Evolutionary conservation across 1,284 basidiomycete species (phyloP).

Genomic region (Mycena sp.): DNA sequence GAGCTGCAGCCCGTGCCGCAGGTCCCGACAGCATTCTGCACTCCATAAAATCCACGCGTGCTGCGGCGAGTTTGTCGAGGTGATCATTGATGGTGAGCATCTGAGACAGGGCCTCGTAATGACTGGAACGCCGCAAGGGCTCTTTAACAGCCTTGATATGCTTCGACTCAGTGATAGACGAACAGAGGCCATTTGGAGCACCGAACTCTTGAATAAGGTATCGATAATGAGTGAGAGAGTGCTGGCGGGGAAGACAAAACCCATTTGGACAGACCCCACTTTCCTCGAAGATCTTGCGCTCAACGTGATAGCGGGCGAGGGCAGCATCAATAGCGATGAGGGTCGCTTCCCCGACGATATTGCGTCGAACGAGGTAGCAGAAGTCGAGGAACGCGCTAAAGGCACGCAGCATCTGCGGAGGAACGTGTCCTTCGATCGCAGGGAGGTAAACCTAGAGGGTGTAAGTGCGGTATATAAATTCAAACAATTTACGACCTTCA

Average conservation of each 20-base stretch:
- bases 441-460: conserved; percentile 35
- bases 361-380: no score
- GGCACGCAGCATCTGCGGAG: no score
- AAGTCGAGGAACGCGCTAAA: no score
- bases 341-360: conserved; percentile 30
- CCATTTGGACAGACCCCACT: no score
- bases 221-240: no score
- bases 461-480: background rate
- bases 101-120: background rate
- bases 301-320: conserved; percentile 41
- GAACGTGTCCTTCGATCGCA: no score
- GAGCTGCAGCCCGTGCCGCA: no score
- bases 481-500: background rate
- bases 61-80: conserved; percentile 11
- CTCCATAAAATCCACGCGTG: no score
- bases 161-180: conserved; percentile 10
- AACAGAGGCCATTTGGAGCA: conserved; percentile 13
- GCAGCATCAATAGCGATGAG: conserved; percentile 37
- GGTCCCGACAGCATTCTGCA: no score
- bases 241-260: no score
- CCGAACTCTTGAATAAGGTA: conserved; percentile 4
- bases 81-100: no score
- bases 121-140: conserved; percentile 1
- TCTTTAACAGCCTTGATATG: no score
- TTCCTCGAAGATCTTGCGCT: conserved; percentile 46